Percentiles rank a stretch among this genome's conserved stretches.
phyloP scores from a whole-genome alignment of 1,139 yeast species.

The Hyphopichia burtonii region DNA sequence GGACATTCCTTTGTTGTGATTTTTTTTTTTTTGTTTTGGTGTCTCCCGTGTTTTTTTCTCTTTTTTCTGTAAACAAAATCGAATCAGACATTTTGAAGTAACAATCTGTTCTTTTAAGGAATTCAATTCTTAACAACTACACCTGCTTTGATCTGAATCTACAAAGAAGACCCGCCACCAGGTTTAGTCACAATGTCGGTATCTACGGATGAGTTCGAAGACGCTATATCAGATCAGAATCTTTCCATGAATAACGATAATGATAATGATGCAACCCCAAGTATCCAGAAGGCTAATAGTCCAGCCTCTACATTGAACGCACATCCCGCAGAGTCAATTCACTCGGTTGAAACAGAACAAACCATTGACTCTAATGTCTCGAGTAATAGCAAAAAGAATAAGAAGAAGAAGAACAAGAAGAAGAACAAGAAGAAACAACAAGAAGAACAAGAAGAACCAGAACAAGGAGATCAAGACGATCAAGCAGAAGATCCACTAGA shows the following conservation, averaged over 20 bases:
- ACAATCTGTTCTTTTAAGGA: not conserved
- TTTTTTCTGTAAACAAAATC: not conserved
- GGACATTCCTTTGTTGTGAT: not conserved
- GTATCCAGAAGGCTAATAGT: constrained; percentile 1
- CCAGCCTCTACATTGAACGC: not conserved
- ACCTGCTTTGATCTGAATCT: too few relatives aligned
- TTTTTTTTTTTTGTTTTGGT: not conserved
- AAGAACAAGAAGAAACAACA: constrained; percentile 3
- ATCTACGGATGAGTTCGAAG: constrained; percentile 21
- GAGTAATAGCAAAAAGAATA: not conserved
- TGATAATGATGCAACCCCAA: constrained; percentile 1
- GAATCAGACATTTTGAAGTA: not conserved
- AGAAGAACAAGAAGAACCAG: not conserved
- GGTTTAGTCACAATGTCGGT: too few relatives aligned
- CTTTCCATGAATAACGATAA: not conserved
- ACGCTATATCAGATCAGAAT: constrained; percentile 12
- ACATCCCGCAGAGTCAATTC: not conserved
- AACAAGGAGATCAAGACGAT: not conserved
- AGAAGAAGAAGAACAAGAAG: constrained; percentile 5
- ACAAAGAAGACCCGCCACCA: too few relatives aligned
- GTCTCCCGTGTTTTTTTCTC: not conserved
- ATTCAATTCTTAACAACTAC: too few relatives aligned
- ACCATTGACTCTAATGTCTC: not conserved
- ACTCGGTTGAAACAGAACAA: not conserved
- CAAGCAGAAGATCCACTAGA: not conserved